Percentiles rank a stretch among this genome's conserved stretches.
Conservation (phyloP, 1,284 basidiomycete species). For the Melampsora larici-populina region DNA sequence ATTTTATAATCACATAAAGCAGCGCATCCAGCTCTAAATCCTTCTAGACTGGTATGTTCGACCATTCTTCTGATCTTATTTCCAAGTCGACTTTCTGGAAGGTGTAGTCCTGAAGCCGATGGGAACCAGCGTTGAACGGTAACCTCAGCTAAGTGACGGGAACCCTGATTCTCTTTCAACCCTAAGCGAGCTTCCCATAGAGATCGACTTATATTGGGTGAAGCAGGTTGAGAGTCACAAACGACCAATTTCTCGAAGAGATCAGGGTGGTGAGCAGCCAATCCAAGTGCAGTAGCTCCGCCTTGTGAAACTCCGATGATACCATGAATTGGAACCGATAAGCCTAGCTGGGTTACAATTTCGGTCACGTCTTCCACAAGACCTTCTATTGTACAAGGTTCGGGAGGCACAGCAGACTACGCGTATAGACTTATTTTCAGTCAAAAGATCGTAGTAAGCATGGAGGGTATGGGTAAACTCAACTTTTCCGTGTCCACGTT, state of each 20-base stretch:
- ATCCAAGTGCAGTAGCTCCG: constrained; percentile 56
- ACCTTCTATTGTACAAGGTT: constrained; percentile 53
- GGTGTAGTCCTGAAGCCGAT: constrained; percentile 48
- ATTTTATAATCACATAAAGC: constrained; percentile 56
- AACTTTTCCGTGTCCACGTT: constrained; percentile 56
- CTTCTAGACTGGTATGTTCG: constrained; percentile 53
- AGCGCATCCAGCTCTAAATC: constrained; percentile 54
- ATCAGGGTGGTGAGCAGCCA: constrained; percentile 53
- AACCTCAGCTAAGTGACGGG: constrained; percentile 53
- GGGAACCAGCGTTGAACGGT: constrained; percentile 56
- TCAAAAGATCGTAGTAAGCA: neutral
- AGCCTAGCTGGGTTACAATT: constrained; percentile 52
- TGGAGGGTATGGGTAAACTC: constrained; percentile 13
- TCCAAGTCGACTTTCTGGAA: constrained; percentile 47
- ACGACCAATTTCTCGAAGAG: constrained; percentile 52
- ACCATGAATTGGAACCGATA: constrained; percentile 51
- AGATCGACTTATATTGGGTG: constrained; percentile 54
- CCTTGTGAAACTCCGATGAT: constrained; percentile 57
- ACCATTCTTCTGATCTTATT: constrained; percentile 51
- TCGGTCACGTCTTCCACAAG: constrained; percentile 55
- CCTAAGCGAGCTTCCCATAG: constrained; percentile 57
- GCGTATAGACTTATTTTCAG: neutral
- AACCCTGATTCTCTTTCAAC: constrained; percentile 49
- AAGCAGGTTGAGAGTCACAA: constrained; percentile 56
- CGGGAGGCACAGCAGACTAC: constrained; percentile 52